Conservation (phyloP, 192 early-diverging fungal genomes). For the Coemansia sp. region DNA sequence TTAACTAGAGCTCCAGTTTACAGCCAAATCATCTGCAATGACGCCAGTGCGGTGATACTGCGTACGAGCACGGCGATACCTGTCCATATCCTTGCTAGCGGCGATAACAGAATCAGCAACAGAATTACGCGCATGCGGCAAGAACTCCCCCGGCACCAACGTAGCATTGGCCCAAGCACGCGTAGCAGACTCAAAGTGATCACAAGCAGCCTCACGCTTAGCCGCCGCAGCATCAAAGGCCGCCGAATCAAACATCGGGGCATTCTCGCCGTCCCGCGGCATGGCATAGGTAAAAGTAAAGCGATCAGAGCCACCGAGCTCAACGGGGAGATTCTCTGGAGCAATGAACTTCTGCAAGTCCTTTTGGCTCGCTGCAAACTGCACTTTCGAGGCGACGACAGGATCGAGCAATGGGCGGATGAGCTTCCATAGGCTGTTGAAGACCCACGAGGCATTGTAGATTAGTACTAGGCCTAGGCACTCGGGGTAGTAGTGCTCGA, state of each 20-base stretch:
- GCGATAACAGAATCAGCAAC: constrained; percentile 47
- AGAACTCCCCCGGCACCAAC: neutral
- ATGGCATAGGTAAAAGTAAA: constrained; percentile 58
- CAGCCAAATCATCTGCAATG: constrained; percentile 22
- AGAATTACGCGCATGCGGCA: constrained; percentile 22
- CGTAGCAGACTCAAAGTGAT: constrained; percentile 50
- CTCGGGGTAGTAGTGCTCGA: constrained; percentile 92
- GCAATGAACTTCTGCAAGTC: constrained; percentile 67
- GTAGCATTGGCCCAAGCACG: constrained; percentile 46
- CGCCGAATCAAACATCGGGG: constrained; percentile 45
- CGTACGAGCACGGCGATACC: constrained; percentile 52
- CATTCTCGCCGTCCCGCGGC: constrained; percentile 53
- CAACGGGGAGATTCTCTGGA: constrained; percentile 56
- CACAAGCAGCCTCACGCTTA: constrained; percentile 33
- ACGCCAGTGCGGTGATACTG: constrained; percentile 55
- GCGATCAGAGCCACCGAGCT: constrained; percentile 59
- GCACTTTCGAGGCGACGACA: constrained; percentile 83
- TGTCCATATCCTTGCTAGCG: constrained; percentile 53
- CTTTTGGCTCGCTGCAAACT: constrained; percentile 64
- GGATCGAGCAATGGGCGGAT: constrained; percentile 84
- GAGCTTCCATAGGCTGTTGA: constrained; percentile 78
- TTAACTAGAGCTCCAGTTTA: constrained; percentile 9
- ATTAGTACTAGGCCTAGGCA: constrained; percentile 77
- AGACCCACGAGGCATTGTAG: constrained; percentile 88
- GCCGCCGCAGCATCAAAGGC: constrained; percentile 37